phyloP scores from a whole-genome alignment of 345 rosid genomes.

The Salix udensis region DNA sequence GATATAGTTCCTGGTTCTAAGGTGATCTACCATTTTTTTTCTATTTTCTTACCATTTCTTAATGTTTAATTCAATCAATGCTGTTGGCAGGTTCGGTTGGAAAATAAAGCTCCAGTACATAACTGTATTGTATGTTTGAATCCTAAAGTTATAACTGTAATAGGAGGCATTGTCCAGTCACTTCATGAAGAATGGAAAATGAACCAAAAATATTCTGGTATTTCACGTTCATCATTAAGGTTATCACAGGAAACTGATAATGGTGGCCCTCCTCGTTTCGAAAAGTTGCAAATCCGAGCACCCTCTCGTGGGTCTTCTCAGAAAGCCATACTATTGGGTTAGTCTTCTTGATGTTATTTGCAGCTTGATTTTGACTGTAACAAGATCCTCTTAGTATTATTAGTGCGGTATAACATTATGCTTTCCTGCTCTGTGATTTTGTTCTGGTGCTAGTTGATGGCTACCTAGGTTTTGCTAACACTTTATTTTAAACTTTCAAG shows the following conservation, averaged over 20 bases:
- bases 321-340: constrained; percentile 24
- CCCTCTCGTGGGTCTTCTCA: constrained; percentile 31
- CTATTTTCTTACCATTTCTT: background rate
- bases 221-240: constrained; percentile 54
- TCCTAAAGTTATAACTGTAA: constrained; percentile 49
- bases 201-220: constrained; percentile 61
- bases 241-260: constrained; percentile 42
- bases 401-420: background rate
- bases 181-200: constrained; percentile 88
- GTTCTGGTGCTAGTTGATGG: background rate
- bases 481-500: too few species aligned
- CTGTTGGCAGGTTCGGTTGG: constrained; percentile 63
- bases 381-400: too few species aligned
- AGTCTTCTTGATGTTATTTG: constrained; percentile 12
- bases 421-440: background rate
- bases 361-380: too few species aligned
- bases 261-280: constrained; percentile 79
- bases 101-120: constrained; percentile 59
- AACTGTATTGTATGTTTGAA: constrained; percentile 67
- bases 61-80: background rate
- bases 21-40: constrained; percentile 35
- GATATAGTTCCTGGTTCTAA: constrained; percentile 81
- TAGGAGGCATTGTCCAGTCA: constrained; percentile 81
- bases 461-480: too few species aligned
- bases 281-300: constrained; percentile 61